A percentile compares a stretch with the other conserved stretches of the same genome.
Conservation (phyloP, 192 early-diverging fungal genomes). For the Coemansia pectinata region DNA sequence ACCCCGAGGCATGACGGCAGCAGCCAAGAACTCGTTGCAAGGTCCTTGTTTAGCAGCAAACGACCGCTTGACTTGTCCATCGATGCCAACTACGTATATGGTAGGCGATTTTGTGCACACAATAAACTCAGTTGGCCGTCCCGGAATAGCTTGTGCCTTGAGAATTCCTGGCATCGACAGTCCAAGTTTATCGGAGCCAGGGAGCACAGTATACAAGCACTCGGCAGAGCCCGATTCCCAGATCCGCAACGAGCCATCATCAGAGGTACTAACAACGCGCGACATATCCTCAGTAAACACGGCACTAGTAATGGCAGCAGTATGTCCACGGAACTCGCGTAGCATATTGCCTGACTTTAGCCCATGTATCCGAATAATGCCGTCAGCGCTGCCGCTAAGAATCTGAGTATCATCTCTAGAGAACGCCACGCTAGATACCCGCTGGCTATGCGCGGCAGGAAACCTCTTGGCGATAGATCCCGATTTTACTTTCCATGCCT, state of each 20-base stretch:
- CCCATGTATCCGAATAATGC: slow-evolving; percentile 80
- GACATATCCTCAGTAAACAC: slow-evolving; percentile 71
- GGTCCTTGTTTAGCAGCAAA: slow-evolving; percentile 51
- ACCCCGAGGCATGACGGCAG: slow-evolving; percentile 72
- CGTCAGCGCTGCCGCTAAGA: slow-evolving; percentile 79
- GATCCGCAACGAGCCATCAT: slow-evolving; percentile 82
- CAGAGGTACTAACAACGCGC: slow-evolving; percentile 75
- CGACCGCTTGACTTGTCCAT: slow-evolving; percentile 61
- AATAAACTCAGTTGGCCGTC: slow-evolving; percentile 65
- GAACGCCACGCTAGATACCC: slow-evolving; percentile 79
- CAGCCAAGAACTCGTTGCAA: slow-evolving; percentile 59
- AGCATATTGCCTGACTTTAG: slow-evolving; percentile 90
- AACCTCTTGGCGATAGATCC: slow-evolving; percentile 75
- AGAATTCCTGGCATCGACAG: slow-evolving; percentile 46
- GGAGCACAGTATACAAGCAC: slow-evolving; percentile 63
- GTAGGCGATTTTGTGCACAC: slow-evolving; percentile 77
- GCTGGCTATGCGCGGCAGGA: slow-evolving; percentile 80
- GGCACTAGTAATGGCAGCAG: slow-evolving; percentile 83
- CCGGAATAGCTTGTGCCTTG: slow-evolving; percentile 66
- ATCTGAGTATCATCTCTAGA: slow-evolving; percentile 77
- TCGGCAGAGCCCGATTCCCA: slow-evolving; percentile 84
- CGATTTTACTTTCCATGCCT: slow-evolving; percentile 80
- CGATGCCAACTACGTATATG: slow-evolving; percentile 68
- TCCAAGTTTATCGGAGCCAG: slow-evolving; percentile 54
- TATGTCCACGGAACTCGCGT: slow-evolving; percentile 91